These are phyloP conservation scores for Phytophthora nicotianae DNA, from an alignment of 352 stramenopile genomes.

Conservation along the genomic window DNA sequence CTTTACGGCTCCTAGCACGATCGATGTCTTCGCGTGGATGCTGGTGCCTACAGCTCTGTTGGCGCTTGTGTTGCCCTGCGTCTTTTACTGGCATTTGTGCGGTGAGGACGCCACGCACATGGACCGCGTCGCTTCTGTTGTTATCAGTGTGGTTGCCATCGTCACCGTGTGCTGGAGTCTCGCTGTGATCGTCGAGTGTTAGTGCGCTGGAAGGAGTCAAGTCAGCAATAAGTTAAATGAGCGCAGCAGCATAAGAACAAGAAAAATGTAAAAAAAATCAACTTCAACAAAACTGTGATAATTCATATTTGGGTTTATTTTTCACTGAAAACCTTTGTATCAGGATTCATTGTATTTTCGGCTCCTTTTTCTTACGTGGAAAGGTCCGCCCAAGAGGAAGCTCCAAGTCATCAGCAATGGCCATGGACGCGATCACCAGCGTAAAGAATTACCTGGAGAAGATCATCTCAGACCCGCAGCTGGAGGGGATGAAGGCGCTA, in stretches of 20 bases:
- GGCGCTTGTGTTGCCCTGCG: slow-evolving; percentile 60
- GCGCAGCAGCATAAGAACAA: not conserved
- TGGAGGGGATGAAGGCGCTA: slow-evolving; percentile 97
- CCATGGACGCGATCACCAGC: slow-evolving; percentile 77
- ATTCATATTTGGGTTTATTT: slow-evolving; percentile 6
- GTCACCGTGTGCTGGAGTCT: slow-evolving; percentile 59
- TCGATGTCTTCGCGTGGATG: slow-evolving; percentile 70
- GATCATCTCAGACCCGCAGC: slow-evolving; percentile 80
- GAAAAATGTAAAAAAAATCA: slow-evolving; percentile 1
- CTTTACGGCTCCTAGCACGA: slow-evolving; percentile 54
- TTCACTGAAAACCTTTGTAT: not conserved
- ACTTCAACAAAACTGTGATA: slow-evolving; percentile 16
- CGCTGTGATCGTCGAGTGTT: slow-evolving; percentile 49
- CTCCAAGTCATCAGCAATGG: slow-evolving; percentile 29
- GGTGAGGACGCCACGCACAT: slow-evolving; percentile 54
- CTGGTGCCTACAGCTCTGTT: slow-evolving; percentile 66
- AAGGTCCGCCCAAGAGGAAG: slow-evolving; percentile 7
- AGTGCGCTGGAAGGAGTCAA: slow-evolving; percentile 3
- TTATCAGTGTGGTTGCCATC: slow-evolving; percentile 52
- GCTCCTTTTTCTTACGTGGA: slow-evolving; percentile 12
- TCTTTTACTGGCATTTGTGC: slow-evolving; percentile 79
- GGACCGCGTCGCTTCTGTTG: slow-evolving; percentile 49
- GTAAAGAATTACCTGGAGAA: slow-evolving; percentile 83
- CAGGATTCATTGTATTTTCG: slow-evolving; percentile 12
- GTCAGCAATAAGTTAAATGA: slow-evolving; percentile 24